phyloP scores from a whole-genome alignment of 2,329 filamentous ascomycete genomes.

The Tolypocladium paradoxum region DNA sequence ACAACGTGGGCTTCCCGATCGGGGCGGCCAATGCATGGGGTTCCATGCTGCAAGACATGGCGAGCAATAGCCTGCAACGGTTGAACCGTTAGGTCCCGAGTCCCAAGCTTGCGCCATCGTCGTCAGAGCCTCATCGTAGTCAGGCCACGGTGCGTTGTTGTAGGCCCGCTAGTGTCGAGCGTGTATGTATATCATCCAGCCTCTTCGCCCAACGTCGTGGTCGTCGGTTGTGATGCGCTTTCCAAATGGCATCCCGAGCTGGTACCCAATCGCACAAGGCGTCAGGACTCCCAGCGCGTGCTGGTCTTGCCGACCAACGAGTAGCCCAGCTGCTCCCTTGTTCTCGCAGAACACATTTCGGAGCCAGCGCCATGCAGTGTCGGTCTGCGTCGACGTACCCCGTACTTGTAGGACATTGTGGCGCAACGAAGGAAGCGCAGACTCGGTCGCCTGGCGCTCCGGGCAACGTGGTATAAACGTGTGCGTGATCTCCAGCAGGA shows the following conservation, averaged over 20 bases:
- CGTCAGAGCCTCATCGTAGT: neutral
- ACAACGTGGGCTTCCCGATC: conserved; percentile 10
- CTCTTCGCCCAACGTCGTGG: neutral
- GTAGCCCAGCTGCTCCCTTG: neutral
- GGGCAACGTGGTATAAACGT: conserved; percentile 1
- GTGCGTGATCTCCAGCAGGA: neutral
- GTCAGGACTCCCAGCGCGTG: neutral
- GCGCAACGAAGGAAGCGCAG: neutral
- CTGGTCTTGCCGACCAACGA: neutral
- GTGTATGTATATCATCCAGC: neutral
- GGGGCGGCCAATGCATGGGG: conserved; percentile 2
- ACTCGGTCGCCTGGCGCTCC: neutral
- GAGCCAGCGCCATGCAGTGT: neutral
- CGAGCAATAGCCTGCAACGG: neutral
- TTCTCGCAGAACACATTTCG: neutral
- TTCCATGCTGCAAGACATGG: neutral
- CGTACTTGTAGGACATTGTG: neutral
- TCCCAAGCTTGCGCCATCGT: neutral
- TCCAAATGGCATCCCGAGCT: neutral
- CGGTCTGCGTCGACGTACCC: neutral
- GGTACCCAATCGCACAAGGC: neutral
- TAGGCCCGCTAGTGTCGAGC: neutral
- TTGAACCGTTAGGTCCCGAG: neutral
- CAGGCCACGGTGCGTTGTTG: neutral
- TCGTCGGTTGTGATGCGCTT: neutral